Conservation (phyloP, 305 asterid genomes). For the Fraxinus velutina region DNA sequence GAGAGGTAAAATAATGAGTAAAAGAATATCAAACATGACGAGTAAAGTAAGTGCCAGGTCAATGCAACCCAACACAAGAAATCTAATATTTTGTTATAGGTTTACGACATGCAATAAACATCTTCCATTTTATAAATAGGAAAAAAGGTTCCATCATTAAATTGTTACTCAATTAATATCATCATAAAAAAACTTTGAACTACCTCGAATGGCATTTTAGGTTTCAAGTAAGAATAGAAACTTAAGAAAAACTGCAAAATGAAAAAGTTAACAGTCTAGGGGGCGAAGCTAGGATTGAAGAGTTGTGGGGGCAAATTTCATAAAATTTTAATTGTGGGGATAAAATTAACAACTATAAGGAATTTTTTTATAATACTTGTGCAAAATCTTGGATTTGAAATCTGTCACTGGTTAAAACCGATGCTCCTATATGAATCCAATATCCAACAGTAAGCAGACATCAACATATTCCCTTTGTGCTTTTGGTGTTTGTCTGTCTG, state of each 20-base stretch:
- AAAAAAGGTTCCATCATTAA: not conserved
- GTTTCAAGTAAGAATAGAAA: not conserved
- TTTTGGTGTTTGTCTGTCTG: not conserved
- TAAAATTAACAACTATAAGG: too few relatives aligned
- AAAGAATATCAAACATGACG: not conserved
- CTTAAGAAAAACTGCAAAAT: not conserved
- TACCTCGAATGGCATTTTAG: not conserved
- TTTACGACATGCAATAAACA: not conserved
- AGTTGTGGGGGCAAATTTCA: too few relatives aligned
- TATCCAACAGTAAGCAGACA: not conserved
- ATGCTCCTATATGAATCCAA: not conserved
- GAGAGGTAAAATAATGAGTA: not conserved
- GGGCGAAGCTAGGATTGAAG: too few relatives aligned
- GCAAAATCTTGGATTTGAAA: too few relatives aligned
- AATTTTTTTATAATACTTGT: too few relatives aligned
- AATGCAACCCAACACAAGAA: not conserved
- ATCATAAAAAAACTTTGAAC: not conserved
- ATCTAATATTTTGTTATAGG: not conserved
- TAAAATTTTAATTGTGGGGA: too few relatives aligned
- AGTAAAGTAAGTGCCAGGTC: not conserved
- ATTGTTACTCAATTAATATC: not conserved
- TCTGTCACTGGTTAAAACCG: not conserved
- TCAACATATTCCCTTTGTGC: not conserved
- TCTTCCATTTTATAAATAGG: not conserved
- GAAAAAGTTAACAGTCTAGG: too few relatives aligned